These are phyloP conservation scores for Ceratocystis huliohia DNA, from an alignment of 2,329 filamentous ascomycete genomes.

Conservation along the genomic window DNA sequence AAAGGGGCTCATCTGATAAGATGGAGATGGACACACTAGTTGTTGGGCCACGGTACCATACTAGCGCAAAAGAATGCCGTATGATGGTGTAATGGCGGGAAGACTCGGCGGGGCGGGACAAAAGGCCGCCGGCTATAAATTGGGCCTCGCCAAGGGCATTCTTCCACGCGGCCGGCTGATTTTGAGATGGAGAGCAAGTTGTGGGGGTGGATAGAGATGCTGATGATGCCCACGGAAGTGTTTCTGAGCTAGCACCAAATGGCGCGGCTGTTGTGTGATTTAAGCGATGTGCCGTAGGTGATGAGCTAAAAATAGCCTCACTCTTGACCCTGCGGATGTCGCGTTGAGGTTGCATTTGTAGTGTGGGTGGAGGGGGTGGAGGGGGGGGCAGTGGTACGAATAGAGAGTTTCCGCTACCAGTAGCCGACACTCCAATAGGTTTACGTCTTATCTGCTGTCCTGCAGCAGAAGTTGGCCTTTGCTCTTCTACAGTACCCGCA, in stretches of 20 bases:
- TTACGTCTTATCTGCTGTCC: constrained; percentile 12
- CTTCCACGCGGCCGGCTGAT: constrained; percentile 30
- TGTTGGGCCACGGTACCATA: constrained; percentile 53
- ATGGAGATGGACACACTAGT: constrained; percentile 54
- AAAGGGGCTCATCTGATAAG: constrained; percentile 46
- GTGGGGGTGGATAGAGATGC: not conserved
- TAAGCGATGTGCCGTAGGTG: not conserved
- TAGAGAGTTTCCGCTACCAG: not conserved
- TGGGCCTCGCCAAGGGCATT: constrained; percentile 44
- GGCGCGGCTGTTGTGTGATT: not conserved
- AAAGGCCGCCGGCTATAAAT: constrained; percentile 52
- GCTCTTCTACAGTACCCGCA: not conserved
- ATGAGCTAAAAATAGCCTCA: constrained; percentile 2
- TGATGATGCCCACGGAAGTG: not conserved
- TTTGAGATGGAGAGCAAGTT: not conserved
- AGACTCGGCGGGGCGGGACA: constrained; percentile 50
- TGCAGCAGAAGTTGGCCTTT: not conserved
- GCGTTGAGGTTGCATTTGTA: not conserved
- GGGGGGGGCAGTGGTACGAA: not conserved
- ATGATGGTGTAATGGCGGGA: constrained; percentile 54
- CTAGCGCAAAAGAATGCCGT: constrained; percentile 49
- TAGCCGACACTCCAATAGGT: not conserved
- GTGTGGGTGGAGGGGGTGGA: not conserved
- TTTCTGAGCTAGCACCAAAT: not conserved
- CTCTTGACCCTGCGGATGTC: constrained; percentile 18